Conservation (phyloP, 2,329 filamentous ascomycete genomes). For the Ilyonectria destructans region DNA sequence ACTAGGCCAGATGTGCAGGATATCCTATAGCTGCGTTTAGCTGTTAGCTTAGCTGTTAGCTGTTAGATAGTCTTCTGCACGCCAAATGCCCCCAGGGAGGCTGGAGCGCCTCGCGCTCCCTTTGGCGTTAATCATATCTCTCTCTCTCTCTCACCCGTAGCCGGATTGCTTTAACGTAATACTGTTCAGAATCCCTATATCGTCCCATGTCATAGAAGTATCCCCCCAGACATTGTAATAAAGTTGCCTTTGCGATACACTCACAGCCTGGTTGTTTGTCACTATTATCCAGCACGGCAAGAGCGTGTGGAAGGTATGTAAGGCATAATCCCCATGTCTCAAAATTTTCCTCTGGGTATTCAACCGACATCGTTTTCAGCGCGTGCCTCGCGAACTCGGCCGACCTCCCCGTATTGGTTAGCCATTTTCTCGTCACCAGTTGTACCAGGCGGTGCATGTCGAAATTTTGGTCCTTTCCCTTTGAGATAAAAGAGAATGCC, state of each 20-base stretch:
- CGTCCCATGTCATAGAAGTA: neutral
- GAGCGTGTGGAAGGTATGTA: slow-evolving; percentile 46
- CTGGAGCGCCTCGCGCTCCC: slow-evolving; percentile 14
- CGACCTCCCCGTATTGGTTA: neutral
- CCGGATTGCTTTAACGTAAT: neutral
- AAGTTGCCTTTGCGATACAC: neutral
- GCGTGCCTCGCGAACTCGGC: slow-evolving; percentile 33
- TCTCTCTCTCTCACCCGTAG: neutral
- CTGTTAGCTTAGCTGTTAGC: no score
- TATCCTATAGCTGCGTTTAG: slow-evolving; percentile 8
- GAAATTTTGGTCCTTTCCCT: neutral
- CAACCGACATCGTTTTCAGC: slow-evolving; percentile 34
- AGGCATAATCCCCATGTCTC: slow-evolving; percentile 16
- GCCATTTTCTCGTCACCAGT: slow-evolving; percentile 25
- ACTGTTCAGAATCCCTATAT: neutral
- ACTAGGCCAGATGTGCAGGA: neutral
- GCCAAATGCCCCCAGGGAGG: slow-evolving; percentile 8
- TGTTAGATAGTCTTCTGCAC: slow-evolving; percentile 15
- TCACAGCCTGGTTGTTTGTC: slow-evolving; percentile 30
- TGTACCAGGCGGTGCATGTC: slow-evolving; percentile 39
- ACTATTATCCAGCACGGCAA: slow-evolving; percentile 35
- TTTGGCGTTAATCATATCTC: slow-evolving; percentile 14
- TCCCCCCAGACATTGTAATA: neutral
- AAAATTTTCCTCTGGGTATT: slow-evolving; percentile 37
- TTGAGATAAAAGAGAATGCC: slow-evolving; percentile 44